Evolutionary conservation across 2,329 filamentous ascomycete genomes (phyloP).

Genomic region (Penicillium paneum): DNA sequence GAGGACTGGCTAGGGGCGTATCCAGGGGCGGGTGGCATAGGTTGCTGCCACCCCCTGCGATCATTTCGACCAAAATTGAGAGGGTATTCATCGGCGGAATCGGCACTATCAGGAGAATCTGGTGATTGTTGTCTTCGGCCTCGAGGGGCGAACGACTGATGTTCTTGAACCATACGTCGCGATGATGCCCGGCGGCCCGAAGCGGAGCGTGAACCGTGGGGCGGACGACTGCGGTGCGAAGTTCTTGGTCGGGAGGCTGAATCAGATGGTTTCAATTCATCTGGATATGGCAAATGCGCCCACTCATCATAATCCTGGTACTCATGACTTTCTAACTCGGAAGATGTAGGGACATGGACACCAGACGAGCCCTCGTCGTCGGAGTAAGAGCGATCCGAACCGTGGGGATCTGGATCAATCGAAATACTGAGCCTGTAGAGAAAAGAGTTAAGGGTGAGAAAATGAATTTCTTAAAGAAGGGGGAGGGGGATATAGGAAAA

Average conservation of each 20-base stretch:
- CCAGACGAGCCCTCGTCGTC: slow-evolving; percentile 48
- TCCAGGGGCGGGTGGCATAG: slow-evolving; percentile 28
- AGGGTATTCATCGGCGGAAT: slow-evolving; percentile 62
- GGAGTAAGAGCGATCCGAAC: slow-evolving; percentile 39
- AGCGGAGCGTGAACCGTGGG: slow-evolving; percentile 37
- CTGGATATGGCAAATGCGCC: slow-evolving; percentile 42
- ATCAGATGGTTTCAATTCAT: slow-evolving; percentile 49
- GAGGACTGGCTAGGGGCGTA: slow-evolving; percentile 44
- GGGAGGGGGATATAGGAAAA: not conserved
- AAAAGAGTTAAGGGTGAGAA: not conserved
- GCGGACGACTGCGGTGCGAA: slow-evolving; percentile 41
- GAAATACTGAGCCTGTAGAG: slow-evolving; percentile 42
- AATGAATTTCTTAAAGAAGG: slow-evolving; percentile 1
- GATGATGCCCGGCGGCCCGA: slow-evolving; percentile 38
- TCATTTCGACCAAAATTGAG: slow-evolving; percentile 45
- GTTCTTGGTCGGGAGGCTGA: slow-evolving; percentile 45
- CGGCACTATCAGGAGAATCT: slow-evolving; percentile 59
- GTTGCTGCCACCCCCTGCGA: slow-evolving; percentile 32
- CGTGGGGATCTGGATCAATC: slow-evolving; percentile 40
- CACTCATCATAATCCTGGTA: slow-evolving; percentile 42
- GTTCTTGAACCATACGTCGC: slow-evolving; percentile 38
- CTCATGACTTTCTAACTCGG: slow-evolving; percentile 40
- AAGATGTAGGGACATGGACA: slow-evolving; percentile 44
- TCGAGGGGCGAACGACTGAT: slow-evolving; percentile 36
- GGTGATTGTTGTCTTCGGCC: slow-evolving; percentile 48